Percentiles rank a stretch among this genome's conserved stretches.
phyloP scores from a whole-genome alignment of 495 filamentous ascomycete genomes.

The Astrocystis sublimbata region DNA sequence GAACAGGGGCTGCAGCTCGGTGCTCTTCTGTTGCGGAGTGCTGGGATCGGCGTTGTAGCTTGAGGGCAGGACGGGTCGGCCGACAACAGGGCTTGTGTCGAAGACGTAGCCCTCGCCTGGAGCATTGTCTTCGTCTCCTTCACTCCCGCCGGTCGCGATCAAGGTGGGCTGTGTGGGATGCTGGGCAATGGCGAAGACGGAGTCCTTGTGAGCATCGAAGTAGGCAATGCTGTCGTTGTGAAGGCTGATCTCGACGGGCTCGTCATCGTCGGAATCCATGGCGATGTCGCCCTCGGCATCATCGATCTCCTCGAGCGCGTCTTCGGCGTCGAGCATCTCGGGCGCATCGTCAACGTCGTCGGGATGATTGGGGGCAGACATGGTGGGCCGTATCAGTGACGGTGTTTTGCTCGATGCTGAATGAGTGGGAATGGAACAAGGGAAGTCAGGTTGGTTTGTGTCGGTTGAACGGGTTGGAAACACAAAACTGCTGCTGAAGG shows the following conservation, averaged over 20 bases:
- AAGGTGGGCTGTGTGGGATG: conserved; percentile 79
- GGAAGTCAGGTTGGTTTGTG: too few species aligned
- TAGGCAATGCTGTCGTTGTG: conserved; percentile 90
- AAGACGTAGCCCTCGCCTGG: conserved; percentile 70
- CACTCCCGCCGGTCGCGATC: conserved; percentile 82
- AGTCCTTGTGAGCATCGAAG: conserved; percentile 85
- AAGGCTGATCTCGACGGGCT: conserved; percentile 71
- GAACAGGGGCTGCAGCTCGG: conserved; percentile 61
- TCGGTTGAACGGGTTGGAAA: not conserved
- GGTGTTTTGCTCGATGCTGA: not conserved
- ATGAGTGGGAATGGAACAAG: too few species aligned
- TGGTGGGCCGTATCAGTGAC: conserved; percentile 16
- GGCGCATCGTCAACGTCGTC: conserved; percentile 47
- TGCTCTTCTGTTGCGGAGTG: conserved; percentile 46
- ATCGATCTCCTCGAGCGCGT: conserved; percentile 66
- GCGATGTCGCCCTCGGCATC: conserved; percentile 68
- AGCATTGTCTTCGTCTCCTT: conserved; percentile 69
- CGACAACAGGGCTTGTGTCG: conserved; percentile 65
- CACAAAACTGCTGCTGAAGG: not conserved
- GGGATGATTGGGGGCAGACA: conserved; percentile 44
- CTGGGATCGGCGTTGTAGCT: conserved; percentile 71
- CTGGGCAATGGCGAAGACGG: conserved; percentile 88
- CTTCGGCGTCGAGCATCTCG: conserved; percentile 68
- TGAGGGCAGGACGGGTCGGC: conserved; percentile 66
- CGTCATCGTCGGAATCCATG: conserved; percentile 69